A percentile compares a stretch with the other conserved stretches of the same genome.
Evolutionary conservation across 1,139 yeast species (phyloP).

Genomic region (Suhomyces anneliseae): DNA sequence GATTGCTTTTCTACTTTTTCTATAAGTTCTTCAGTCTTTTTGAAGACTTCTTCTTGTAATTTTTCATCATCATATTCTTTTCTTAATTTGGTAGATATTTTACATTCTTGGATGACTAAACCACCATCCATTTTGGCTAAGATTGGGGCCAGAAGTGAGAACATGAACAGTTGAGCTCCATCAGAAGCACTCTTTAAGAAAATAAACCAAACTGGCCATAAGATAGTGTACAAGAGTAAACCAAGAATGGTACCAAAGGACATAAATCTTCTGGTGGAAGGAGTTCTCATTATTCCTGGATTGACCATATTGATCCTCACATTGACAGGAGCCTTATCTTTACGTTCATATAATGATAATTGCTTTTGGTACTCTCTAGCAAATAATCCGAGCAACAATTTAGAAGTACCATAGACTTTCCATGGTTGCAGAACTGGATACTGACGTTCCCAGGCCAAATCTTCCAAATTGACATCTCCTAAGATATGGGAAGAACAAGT

Average conservation of each 20-base stretch:
- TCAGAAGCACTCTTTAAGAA: slow-evolving; percentile 69
- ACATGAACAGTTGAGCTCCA: slow-evolving; percentile 79
- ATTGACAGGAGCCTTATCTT: slow-evolving; percentile 68
- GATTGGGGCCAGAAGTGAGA: slow-evolving; percentile 72
- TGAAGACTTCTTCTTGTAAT: slow-evolving; percentile 62
- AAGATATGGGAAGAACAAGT: slow-evolving; percentile 76
- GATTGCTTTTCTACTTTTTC: slow-evolving; percentile 63
- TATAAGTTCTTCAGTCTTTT: slow-evolving; percentile 58
- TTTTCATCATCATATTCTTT: slow-evolving; percentile 61
- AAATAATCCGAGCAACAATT: slow-evolving; percentile 70
- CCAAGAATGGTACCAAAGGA: slow-evolving; percentile 80
- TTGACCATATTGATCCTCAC: slow-evolving; percentile 76
- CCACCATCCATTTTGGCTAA: slow-evolving; percentile 62
- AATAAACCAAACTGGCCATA: slow-evolving; percentile 83
- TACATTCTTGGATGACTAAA: slow-evolving; percentile 70
- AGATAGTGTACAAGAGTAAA: slow-evolving; percentile 59
- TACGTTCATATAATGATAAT: slow-evolving; percentile 54
- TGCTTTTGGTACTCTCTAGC: slow-evolving; percentile 74
- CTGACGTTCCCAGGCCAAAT: slow-evolving; percentile 62
- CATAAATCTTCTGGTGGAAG: slow-evolving; percentile 75
- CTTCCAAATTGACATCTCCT: slow-evolving; percentile 65
- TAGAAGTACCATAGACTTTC: slow-evolving; percentile 79
- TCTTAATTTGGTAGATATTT: slow-evolving; percentile 47
- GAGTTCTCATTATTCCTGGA: slow-evolving; percentile 90
- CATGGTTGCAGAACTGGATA: slow-evolving; percentile 69